Evolutionary conservation across 768 basidiomycete genomes (phyloP), one percentile per base, ranked within the genome.

Genomic region (Suillus discolor): DNA sequence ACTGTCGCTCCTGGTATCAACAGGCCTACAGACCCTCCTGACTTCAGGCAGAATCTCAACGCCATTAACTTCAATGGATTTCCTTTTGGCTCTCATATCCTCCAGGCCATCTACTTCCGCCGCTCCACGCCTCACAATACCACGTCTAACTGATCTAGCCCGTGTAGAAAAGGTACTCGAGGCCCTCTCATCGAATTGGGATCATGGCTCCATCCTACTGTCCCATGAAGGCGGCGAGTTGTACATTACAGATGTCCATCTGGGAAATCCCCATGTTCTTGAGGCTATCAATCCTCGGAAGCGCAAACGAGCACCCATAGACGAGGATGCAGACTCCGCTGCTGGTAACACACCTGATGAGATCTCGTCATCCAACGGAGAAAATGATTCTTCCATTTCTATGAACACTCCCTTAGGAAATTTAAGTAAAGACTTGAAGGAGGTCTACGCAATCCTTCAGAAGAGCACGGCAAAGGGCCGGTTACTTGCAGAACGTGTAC

Each of bases 301-400:
- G 36, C 73, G 78, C 71, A 94, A 94, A 78, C 79, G 91, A 67
- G 91, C 92, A 72, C 84, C 91, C 41, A 82, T 90, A 13, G 92
- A 93, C 68, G 92, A 93, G 73, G 91, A 93, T 69, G 91, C 91
- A 1, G 92, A 93, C 71, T 93, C 91, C 62, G 90, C 90, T 60
- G 89, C 87, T 36, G 91, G 90, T 7, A 85, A 87, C 60, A 85
- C 83, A n/a, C 82, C 84, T 55, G 80, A 80, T 47, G 87, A 85
- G 5, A 82, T 84, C 23, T 75, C 75, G 13, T 68, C 69, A 3
- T 74, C 78, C 13, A 78, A 79, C 47, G 84, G 84, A 60, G 78
- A 80, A 28, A 78, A 75, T 62, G 62, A 72, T 34, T 75, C 73
- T 0, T 74, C 74, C 62, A 77, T 81, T 57, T 81, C 80, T 25